Conservation (phyloP, 2,329 filamentous ascomycete genomes). For the Trichoderma atroviride region DNA sequence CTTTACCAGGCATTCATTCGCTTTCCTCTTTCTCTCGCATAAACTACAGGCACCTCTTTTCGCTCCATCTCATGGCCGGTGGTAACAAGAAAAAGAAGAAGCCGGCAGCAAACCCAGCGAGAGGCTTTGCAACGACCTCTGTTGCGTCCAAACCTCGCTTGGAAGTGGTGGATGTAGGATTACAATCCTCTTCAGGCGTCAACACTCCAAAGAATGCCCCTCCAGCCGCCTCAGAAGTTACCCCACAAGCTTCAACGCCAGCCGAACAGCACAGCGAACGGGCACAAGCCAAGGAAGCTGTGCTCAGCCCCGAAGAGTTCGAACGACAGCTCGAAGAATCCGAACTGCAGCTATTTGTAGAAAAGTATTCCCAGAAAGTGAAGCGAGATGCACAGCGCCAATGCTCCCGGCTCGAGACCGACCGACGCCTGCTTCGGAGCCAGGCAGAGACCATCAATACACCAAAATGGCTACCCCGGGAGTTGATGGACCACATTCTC, state of each 20-base stretch:
- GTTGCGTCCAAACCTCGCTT: slow-evolving; percentile 79
- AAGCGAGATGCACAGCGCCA: slow-evolving; percentile 79
- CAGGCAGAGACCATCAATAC: slow-evolving; percentile 75
- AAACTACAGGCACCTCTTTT: neutral
- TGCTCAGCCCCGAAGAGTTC: slow-evolving; percentile 81
- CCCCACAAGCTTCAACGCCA: slow-evolving; percentile 28
- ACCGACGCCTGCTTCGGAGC: slow-evolving; percentile 76
- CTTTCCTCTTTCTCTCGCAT: neutral
- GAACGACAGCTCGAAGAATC: slow-evolving; percentile 86
- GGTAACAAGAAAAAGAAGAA: slow-evolving; percentile 87
- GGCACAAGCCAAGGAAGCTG: slow-evolving; percentile 40
- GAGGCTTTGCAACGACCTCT: slow-evolving; percentile 93
- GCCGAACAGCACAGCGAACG: slow-evolving; percentile 8
- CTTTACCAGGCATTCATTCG: neutral
- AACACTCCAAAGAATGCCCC: slow-evolving; percentile 36
- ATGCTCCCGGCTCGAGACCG: slow-evolving; percentile 77
- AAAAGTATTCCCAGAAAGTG: slow-evolving; percentile 78
- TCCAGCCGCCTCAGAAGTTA: slow-evolving; percentile 34
- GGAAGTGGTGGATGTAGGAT: slow-evolving; percentile 53
- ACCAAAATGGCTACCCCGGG: slow-evolving; percentile 77
- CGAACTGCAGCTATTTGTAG: slow-evolving; percentile 85
- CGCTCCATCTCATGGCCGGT: slow-evolving; percentile 60
- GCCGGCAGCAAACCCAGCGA: slow-evolving; percentile 79
- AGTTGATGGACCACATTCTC: slow-evolving; percentile 76
- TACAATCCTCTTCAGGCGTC: slow-evolving; percentile 31